These are phyloP conservation scores for Fragaria vesca DNA, from an alignment of 306 rosid genomes.

Conservation along the genomic window DNA sequence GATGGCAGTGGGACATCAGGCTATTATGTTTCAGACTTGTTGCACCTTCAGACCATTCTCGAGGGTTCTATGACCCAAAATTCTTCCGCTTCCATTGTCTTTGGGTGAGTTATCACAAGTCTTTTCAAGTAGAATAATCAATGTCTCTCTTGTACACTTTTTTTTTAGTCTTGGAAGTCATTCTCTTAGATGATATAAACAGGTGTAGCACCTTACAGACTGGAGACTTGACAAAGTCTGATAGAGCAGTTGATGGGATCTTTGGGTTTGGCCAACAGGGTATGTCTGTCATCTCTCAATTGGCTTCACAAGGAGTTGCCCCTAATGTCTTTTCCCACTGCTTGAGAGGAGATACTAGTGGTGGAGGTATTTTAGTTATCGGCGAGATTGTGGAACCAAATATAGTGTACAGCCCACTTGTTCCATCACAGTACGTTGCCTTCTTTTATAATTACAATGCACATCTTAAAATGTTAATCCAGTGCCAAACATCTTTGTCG, in stretches of 20 bases:
- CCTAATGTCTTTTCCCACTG: slow-evolving; percentile 93
- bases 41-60: slow-evolving; percentile 60
- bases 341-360: slow-evolving; percentile 77
- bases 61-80: slow-evolving; percentile 57
- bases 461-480: background rate
- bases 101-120: slow-evolving; percentile 64
- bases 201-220: slow-evolving; percentile 85
- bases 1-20: slow-evolving; percentile 98
- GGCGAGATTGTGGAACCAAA: slow-evolving; percentile 91
- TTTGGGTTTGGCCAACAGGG: slow-evolving; percentile 92
- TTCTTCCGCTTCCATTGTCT: slow-evolving; percentile 75
- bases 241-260: slow-evolving; percentile 92
- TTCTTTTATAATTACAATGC: slow-evolving; percentile 8
- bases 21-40: slow-evolving; percentile 71
- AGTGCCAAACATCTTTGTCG: background rate
- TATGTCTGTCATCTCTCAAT: slow-evolving; percentile 85
- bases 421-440: slow-evolving; percentile 80
- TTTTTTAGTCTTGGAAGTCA: slow-evolving; percentile 30
- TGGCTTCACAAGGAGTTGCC: slow-evolving; percentile 81
- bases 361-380: slow-evolving; percentile 93
- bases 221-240: slow-evolving; percentile 89
- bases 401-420: slow-evolving; percentile 82
- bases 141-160: slow-evolving; percentile 7
- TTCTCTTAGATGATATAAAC: slow-evolving; percentile 43
- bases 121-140: slow-evolving; percentile 8